Evolutionary conservation across 192 early-diverging fungal genomes (phyloP).

Genomic region (Coemansia sp.): DNA sequence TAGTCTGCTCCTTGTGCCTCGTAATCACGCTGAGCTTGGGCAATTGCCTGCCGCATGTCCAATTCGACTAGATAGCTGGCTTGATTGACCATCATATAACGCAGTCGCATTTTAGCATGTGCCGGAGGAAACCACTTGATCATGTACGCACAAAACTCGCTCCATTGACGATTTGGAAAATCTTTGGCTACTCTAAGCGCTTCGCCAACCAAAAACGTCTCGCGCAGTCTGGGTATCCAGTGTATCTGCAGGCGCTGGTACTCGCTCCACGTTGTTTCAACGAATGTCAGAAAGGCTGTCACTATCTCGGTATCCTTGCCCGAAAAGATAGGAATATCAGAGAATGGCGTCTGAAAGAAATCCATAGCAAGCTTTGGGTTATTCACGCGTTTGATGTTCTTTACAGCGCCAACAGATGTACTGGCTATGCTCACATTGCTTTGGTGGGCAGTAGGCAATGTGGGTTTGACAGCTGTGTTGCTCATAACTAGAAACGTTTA

Average conservation of each 20-base stretch:
- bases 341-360: too few species aligned
- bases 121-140: background rate
- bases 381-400: too few species aligned
- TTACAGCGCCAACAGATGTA: background rate
- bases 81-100: background rate
- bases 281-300: background rate
- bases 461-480: too few species aligned
- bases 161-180: background rate
- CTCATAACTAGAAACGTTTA: too few species aligned
- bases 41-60: constrained; percentile 2
- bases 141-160: background rate
- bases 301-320: background rate
- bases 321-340: background rate
- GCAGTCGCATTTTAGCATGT: background rate
- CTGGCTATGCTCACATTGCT: background rate
- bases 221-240: background rate
- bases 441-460: too few species aligned
- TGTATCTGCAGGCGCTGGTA: background rate
- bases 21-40: background rate
- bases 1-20: background rate
- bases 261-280: background rate
- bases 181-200: background rate
- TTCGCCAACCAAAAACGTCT: background rate
- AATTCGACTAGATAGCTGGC: background rate
- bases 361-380: too few species aligned